Conservation (phyloP, 2,329 filamentous ascomycete species). For the Hypoxylon sp. region DNA sequence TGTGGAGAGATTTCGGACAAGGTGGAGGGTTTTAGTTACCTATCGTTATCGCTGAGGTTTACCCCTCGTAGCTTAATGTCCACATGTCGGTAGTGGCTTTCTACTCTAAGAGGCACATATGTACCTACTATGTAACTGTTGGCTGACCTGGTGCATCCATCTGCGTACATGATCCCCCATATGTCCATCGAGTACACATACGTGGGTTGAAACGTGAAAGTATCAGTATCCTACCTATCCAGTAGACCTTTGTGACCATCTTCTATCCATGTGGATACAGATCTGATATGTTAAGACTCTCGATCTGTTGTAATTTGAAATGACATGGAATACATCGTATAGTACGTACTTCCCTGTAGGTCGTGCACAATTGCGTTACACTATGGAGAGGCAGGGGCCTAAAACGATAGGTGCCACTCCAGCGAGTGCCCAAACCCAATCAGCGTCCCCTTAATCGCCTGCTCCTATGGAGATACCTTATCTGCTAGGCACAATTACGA, state of each 20-base stretch:
- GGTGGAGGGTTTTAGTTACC: slow-evolving; percentile 28
- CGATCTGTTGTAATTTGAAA: not conserved
- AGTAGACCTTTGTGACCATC: not conserved
- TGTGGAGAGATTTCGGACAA: slow-evolving; percentile 10
- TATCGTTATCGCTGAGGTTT: slow-evolving; percentile 34
- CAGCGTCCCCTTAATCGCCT: slow-evolving; percentile 1
- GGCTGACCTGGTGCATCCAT: not conserved
- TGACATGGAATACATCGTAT: not conserved
- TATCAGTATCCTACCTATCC: not conserved
- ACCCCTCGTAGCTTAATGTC: slow-evolving; percentile 22
- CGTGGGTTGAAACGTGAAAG: not conserved
- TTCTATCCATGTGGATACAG: not conserved
- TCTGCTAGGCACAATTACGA: slow-evolving; percentile 18
- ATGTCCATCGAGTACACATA: not conserved
- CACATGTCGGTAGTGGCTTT: not conserved
- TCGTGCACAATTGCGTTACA: slow-evolving; percentile 4
- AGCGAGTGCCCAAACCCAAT: slow-evolving; percentile 25
- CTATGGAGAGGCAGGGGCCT: slow-evolving; percentile 22
- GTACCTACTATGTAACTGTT: not conserved
- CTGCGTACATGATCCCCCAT: not conserved
- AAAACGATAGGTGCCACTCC: slow-evolving; percentile 32
- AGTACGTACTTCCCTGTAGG: not conserved
- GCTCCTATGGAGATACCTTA: slow-evolving; percentile 28
- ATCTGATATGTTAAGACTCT: not conserved
- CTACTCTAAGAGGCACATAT: no score